These are phyloP conservation scores for Lactarius indigo DNA, from an alignment of 768 basidiomycete genomes.

Conservation along the genomic window DNA sequence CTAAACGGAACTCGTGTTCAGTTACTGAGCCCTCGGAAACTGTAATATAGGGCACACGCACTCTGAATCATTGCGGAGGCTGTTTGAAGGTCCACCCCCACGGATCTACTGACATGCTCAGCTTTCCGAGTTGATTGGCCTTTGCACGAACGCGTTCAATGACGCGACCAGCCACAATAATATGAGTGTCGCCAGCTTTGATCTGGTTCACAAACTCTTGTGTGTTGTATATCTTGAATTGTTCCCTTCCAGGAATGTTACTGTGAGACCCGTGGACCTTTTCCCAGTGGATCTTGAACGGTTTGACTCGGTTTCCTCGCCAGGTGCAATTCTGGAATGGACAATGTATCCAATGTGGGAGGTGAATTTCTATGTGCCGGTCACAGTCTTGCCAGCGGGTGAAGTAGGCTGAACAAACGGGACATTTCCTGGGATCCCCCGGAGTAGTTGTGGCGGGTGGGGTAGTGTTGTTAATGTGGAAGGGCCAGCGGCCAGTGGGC, in stretches of 20 bases:
- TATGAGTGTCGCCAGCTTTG: not conserved
- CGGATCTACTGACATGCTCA: not conserved
- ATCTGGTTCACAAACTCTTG: not conserved
- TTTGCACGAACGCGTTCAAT: not conserved
- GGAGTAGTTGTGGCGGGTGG: not conserved
- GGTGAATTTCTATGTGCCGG: not conserved
- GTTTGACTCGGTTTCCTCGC: not conserved
- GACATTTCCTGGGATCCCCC: not conserved
- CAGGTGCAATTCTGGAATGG: not conserved
- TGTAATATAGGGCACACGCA: not conserved
- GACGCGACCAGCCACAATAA: not conserved
- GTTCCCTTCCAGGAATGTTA: too few relatives aligned
- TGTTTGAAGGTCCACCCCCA: not conserved
- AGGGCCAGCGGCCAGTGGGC: not conserved
- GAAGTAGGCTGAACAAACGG: not conserved
- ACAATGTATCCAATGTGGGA: constrained; percentile 2
- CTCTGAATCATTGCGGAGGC: not conserved
- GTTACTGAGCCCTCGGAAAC: not conserved
- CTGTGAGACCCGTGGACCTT: not conserved
- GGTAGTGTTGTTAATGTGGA: not conserved
- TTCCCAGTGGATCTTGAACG: not conserved
- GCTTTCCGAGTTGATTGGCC: not conserved
- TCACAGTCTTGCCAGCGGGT: not conserved
- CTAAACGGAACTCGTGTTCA: not conserved
- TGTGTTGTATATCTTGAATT: not conserved